Evolutionary conservation across 2,329 filamentous ascomycete species (phyloP).

Genomic region (Hypoxylon sp.): DNA sequence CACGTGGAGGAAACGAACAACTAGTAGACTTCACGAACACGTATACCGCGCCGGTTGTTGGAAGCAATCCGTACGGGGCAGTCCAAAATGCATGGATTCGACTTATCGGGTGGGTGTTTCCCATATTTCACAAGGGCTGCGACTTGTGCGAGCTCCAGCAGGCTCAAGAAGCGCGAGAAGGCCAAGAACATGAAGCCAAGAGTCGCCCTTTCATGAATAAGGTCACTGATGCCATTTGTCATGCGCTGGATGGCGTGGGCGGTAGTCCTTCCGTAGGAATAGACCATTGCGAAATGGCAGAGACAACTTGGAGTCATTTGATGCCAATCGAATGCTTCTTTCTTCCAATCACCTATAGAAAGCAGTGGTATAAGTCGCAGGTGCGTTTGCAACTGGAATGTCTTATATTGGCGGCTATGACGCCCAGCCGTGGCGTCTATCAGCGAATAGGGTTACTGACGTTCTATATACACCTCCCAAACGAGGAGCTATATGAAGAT

Average conservation of each 20-base stretch:
- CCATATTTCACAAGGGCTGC: no score
- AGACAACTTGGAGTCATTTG: not conserved
- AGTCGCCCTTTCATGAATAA: no score
- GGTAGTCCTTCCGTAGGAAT: not conserved
- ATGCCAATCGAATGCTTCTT: conserved; percentile 7
- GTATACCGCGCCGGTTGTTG: no score
- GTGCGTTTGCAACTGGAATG: not conserved
- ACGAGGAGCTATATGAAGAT: not conserved
- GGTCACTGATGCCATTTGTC: not conserved
- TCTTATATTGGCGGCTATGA: conserved; percentile 16
- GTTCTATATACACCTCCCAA: not conserved
- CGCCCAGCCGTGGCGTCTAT: conserved; percentile 12
- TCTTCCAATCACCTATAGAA: conserved; percentile 2
- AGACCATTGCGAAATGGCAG: not conserved
- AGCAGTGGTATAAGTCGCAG: not conserved
- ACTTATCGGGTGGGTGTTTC: no score
- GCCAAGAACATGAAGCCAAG: no score
- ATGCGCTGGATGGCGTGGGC: not conserved
- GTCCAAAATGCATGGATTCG: no score
- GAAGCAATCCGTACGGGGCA: no score
- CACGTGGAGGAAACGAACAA: no score
- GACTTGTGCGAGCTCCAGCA: no score
- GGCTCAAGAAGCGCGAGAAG: no score
- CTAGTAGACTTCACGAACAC: no score
- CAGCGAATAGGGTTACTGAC: conserved; percentile 4